Evolutionary conservation across 345 rosid species (phyloP).

Genomic region (Turritis glabra): DNA sequence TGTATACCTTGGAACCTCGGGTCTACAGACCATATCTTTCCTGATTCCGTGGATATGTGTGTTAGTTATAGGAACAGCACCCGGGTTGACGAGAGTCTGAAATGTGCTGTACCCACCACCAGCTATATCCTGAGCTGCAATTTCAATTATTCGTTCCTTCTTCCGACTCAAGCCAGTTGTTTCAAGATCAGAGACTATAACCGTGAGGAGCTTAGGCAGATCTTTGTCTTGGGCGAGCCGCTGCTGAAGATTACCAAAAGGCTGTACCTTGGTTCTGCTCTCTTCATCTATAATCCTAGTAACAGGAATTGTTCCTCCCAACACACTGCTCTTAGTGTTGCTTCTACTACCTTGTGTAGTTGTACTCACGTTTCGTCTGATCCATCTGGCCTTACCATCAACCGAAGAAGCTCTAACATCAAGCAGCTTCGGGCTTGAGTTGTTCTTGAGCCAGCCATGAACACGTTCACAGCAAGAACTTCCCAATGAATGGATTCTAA

Average conservation of each 20-base stretch:
- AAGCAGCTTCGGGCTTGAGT: constrained; percentile 41
- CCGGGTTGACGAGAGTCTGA: constrained; percentile 79
- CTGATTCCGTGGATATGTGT: constrained; percentile 63
- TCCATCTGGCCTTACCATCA: constrained; percentile 67
- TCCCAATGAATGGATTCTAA: constrained; percentile 50
- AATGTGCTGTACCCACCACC: constrained; percentile 92
- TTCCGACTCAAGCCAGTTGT: constrained; percentile 69
- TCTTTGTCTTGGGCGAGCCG: constrained; percentile 55
- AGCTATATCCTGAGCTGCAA: constrained; percentile 74
- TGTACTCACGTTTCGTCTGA: constrained; percentile 54
- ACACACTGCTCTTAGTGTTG: constrained; percentile 39
- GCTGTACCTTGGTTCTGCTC: constrained; percentile 40
- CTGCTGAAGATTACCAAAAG: constrained; percentile 47
- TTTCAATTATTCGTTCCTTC: constrained; percentile 65
- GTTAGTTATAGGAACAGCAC: constrained; percentile 44
- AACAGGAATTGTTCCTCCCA: constrained; percentile 51
- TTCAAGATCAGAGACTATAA: constrained; percentile 68
- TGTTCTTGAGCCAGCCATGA: constrained; percentile 38
- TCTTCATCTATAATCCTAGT: constrained; percentile 43
- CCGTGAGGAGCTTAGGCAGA: constrained; percentile 55
- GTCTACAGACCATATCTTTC: constrained; percentile 68
- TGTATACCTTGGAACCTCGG: constrained; percentile 80
- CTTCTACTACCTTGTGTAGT: constrained; percentile 39
- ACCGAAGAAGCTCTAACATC: constrained; percentile 46
- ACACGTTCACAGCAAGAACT: constrained; percentile 49